Evolutionary conservation across 495 filamentous ascomycete genomes (phyloP).

Genomic region (Xylaria flabelliformis): DNA sequence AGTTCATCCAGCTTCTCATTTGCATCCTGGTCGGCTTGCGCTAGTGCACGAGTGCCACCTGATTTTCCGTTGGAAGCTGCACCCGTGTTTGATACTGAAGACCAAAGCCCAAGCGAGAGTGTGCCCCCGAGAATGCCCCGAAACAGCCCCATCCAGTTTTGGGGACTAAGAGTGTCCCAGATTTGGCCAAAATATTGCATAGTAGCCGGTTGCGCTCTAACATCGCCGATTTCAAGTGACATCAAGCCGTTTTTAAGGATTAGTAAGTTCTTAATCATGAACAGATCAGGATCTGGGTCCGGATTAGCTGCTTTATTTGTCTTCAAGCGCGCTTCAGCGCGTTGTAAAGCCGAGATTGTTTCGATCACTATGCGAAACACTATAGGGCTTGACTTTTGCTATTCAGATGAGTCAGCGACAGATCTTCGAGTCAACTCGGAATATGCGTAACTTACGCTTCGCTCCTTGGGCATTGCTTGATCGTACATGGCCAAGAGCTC

Average conservation of each 20-base stretch:
- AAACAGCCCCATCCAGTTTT: conserved; percentile 51
- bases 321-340: conserved; percentile 58
- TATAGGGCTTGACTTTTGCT: conserved; percentile 57
- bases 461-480: conserved; percentile 66
- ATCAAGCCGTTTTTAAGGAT: conserved; percentile 91
- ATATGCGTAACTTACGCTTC: conserved; percentile 65
- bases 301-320: conserved; percentile 52
- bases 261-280: conserved; percentile 89
- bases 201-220: conserved; percentile 67
- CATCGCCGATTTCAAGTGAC: conserved; percentile 90
- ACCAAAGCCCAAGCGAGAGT: conserved; percentile 45
- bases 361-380: conserved; percentile 55
- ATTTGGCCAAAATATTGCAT: conserved; percentile 75
- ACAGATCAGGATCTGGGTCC: conserved; percentile 74
- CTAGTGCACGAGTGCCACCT: conserved; percentile 25
- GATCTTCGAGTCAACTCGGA: conserved; percentile 5
- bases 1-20: conserved; percentile 82
- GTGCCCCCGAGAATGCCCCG: conserved; percentile 48
- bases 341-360: conserved; percentile 54
- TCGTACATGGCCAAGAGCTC: conserved; percentile 87
- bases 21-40: conserved; percentile 59
- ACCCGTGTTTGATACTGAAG: conserved; percentile 33
- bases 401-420: conserved; percentile 52
- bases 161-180: conserved; percentile 70
- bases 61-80: conserved; percentile 29